Conservation (phyloP, 2,329 filamentous ascomycete species). For the Ceratocystis ficicola region DNA sequence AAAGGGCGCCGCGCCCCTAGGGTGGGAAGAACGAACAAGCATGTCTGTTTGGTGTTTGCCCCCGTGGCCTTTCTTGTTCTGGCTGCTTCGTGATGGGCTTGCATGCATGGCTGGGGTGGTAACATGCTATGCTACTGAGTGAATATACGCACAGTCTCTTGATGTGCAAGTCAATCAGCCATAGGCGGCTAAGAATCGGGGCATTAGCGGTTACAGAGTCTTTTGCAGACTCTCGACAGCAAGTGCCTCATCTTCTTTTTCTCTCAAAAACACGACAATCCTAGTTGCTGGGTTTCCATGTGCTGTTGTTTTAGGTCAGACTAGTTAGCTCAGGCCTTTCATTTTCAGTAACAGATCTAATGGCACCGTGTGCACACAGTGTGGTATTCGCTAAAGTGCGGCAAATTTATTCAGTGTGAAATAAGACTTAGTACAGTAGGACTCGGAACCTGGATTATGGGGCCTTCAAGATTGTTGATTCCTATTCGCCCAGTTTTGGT, state of each 20-base stretch:
- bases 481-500: slow-evolving; percentile 2
- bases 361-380: neutral
- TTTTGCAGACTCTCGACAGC: neutral
- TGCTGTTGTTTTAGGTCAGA: slow-evolving; percentile 4
- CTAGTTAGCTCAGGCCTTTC: neutral
- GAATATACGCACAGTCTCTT: neutral
- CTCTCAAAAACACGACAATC: neutral
- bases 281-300: neutral
- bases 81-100: neutral
- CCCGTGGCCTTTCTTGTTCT: neutral
- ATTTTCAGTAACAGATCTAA: slow-evolving; percentile 1
- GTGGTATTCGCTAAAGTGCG: neutral
- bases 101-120: neutral
- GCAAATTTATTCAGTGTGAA: too few species aligned
- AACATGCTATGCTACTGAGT: slow-evolving; percentile 8
- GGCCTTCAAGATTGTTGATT: neutral
- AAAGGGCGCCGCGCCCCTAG: neutral
- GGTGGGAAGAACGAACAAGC: neutral
- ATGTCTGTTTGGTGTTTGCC: neutral
- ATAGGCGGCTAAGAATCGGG: neutral
- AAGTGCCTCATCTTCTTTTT: neutral
- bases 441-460: neutral
- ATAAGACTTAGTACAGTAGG: neutral
- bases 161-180: neutral
- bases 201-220: neutral